Base-by-base conservation (phyloP, 2,329 filamentous ascomycete genomes). In the Ramichloridium luteum region DNA sequence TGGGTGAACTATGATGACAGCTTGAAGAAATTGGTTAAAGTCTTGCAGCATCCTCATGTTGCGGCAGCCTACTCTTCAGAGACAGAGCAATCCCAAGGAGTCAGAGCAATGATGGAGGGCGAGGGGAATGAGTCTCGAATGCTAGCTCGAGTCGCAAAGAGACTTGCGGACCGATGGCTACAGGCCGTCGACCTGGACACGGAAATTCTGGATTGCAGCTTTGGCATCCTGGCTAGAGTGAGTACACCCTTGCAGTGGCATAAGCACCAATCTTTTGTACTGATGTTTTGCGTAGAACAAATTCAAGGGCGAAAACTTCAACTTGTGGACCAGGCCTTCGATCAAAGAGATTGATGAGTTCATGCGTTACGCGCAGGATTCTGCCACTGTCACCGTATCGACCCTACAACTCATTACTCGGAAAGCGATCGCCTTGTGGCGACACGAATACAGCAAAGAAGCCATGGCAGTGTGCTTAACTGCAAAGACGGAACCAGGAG, bases 1-100 rank as follows among this genome's bases (percentile, higher is more conserved):
- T 23, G 20, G 20, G 8, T 23, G 20, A n/a, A 23, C 20, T 23
- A 23, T 23, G n/a, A 23, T n/a, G n/a, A 23, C 20, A 23, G n/a
- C 20, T n/a, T 23, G n/a, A 23, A 23, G n/a, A 23, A 23, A n/a
- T n/a, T 23, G 20, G 20, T 23, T n/a, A n/a, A 23, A n/a, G 8
- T 23, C 20, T 23, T 23, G 20, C 8, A 23, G 20, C 20, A 23
- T 23, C 20, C 20, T 8, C 20, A 23, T n/a, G 20, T 23, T 23
- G n/a, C 8, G 20, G 20, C 20, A 8, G 20, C 20, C n/a, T 23
- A 23, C 20, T 23, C 20, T 8, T 23, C 20, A n/a, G 20, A 23
- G 8, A 8, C 20, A n/a, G 20, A 23, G 20, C 20, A n/a, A 23
- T 23, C 20, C 8, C 20, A 23, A n/a, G 20, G 20, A 23, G n/a